A percentile compares a stretch with the other conserved stretches of the same genome.
phyloP scores from a whole-genome alignment of 164 flowering plant genomes.

The Vitis cinerea region DNA sequence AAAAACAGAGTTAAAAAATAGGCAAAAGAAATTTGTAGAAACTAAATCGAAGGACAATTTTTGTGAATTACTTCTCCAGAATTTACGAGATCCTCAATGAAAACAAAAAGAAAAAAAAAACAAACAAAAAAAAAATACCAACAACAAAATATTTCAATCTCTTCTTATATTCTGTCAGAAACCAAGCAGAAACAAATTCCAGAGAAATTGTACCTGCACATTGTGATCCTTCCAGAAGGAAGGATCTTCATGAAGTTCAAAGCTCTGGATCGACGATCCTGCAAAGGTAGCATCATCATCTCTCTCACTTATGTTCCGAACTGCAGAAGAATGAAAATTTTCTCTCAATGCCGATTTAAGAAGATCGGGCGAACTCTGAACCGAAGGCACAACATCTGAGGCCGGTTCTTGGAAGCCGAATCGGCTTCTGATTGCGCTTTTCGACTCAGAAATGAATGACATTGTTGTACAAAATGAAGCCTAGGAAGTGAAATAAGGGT shows the following conservation, averaged over 20 bases:
- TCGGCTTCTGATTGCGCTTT: slow-evolving; percentile 62
- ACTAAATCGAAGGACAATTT: no score
- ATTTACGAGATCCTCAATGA: background rate
- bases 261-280: slow-evolving; percentile 40
- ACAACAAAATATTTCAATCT: background rate
- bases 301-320: slow-evolving; percentile 27
- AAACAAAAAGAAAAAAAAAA: background rate
- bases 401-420: slow-evolving; percentile 52
- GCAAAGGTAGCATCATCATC: slow-evolving; percentile 18
- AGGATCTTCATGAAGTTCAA: slow-evolving; percentile 80
- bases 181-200: background rate
- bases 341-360: slow-evolving; percentile 47
- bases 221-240: slow-evolving; percentile 90
- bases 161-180: no score
- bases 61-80: no score
- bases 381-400: slow-evolving; percentile 18
- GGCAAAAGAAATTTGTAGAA: background rate
- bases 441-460: slow-evolving; percentile 69
- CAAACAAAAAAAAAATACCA: no score
- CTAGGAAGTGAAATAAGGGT: background rate
- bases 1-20: background rate
- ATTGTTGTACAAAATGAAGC: slow-evolving; percentile 18
- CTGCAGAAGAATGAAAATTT: slow-evolving; percentile 12
- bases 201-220: slow-evolving; percentile 62
- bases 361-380: slow-evolving; percentile 46